phyloP scores from a whole-genome alignment of 352 stramenopile genomes.

The Phytophthora rubi region DNA sequence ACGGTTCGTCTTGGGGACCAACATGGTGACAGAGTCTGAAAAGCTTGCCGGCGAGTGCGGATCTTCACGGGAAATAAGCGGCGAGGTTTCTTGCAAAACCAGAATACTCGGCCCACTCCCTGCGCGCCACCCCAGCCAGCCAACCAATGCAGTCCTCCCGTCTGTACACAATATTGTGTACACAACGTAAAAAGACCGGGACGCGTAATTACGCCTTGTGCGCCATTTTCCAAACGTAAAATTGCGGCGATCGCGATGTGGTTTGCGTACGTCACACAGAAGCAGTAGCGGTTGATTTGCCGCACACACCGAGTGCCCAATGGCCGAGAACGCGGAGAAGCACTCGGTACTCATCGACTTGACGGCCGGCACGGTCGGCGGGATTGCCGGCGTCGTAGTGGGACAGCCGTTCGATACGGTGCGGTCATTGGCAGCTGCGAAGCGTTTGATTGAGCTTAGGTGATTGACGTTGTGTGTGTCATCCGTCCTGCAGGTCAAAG shows the following conservation, averaged over 20 bases:
- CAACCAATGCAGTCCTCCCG: slow-evolving; percentile 33
- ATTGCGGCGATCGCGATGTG: slow-evolving; percentile 5
- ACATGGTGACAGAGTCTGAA: slow-evolving; percentile 80
- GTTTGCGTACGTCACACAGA: slow-evolving; percentile 7
- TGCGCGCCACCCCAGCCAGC: slow-evolving; percentile 24
- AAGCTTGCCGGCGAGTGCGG: slow-evolving; percentile 91
- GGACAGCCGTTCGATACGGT: slow-evolving; percentile 72
- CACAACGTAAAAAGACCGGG: slow-evolving; percentile 10
- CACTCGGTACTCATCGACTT: slow-evolving; percentile 55
- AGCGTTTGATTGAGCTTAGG: background rate
- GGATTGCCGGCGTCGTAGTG: slow-evolving; percentile 58
- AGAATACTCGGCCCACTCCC: slow-evolving; percentile 39
- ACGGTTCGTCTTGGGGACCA: slow-evolving; percentile 98
- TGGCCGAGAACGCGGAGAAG: slow-evolving; percentile 37
- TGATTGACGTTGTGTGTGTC: slow-evolving; percentile 15
- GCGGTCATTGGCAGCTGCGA: background rate
- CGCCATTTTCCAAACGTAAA: background rate
- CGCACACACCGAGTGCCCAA: slow-evolving; percentile 8
- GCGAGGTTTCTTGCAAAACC: slow-evolving; percentile 57
- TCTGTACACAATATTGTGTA: slow-evolving; percentile 29
- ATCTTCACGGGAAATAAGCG: slow-evolving; percentile 81
- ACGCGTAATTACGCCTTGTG: slow-evolving; percentile 23
- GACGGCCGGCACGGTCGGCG: slow-evolving; percentile 55
- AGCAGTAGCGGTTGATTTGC: slow-evolving; percentile 21
- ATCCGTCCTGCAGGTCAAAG: slow-evolving; percentile 55